These are phyloP conservation scores for Suillus tomentosus DNA, from an alignment of 768 basidiomycete species.

Conservation along the genomic window DNA sequence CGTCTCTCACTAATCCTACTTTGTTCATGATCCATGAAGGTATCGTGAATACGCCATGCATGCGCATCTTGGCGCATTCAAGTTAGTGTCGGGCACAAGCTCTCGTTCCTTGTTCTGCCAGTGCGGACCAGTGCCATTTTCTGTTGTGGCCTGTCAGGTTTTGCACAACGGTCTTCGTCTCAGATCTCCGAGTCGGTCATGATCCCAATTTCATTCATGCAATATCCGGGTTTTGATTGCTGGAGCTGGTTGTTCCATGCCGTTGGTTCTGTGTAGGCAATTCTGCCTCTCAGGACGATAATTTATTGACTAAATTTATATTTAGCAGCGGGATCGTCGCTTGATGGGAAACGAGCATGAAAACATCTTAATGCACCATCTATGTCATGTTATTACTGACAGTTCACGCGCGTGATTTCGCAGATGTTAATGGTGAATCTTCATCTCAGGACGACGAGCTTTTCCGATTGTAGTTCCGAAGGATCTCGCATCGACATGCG, in stretches of 20 bases:
- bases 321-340: not conserved
- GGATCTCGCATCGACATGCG: conserved; percentile 19
- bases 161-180: not conserved
- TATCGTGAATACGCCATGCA: not conserved
- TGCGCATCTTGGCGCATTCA: not conserved
- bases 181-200: not conserved
- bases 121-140: not conserved
- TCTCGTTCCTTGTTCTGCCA: not conserved
- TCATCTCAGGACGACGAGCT: conserved; percentile 30
- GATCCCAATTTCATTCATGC: not conserved
- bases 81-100: not conserved
- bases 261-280: conserved; percentile 26
- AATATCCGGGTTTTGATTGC: too few relatives aligned
- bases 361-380: conserved; percentile 27
- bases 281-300: conserved; percentile 2
- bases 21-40: not conserved
- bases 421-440: conserved; percentile 33
- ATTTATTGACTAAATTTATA: not conserved
- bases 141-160: not conserved
- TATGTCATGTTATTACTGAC: conserved; percentile 36
- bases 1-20: not conserved
- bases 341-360: conserved; percentile 18
- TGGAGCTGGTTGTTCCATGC: not conserved
- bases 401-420: conserved; percentile 39
- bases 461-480: conserved; percentile 24